Base-by-base conservation (phyloP, 108 stramenopile species). In the Cyclotella baltica region DNA sequence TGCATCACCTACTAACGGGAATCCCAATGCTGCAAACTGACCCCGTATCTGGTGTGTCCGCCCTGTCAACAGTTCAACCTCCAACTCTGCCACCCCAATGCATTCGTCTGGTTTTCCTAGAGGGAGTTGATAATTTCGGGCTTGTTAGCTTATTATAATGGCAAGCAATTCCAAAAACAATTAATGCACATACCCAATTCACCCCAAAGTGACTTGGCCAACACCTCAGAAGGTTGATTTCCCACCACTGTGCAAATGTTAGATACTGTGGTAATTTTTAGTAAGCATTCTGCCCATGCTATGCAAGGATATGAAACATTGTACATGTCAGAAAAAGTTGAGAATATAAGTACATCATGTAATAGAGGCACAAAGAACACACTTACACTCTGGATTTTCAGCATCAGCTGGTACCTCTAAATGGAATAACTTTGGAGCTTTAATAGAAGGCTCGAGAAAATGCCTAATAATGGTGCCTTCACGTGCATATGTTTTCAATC, bases 41-140 rank as follows among this genome's bases (percentile, higher is more conserved):
- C 96, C 96, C 16, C 96, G 88, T 10, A 96, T 94, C 74, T 96
- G 96, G 84, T 96, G 96, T 5, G 93, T 94, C 11, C 96, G 61
- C 4, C 96, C 96, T 4, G 94, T 96, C 18, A 92, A 64, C 0
- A 96, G 81, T 52, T 90, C 87, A 31, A 96, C 73, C 31, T 89
- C 81, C 29, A 90, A 51, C 80, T 96, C 91, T 40, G 79, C 83
- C 4, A 93, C 83, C 15, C 85, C 94, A 38, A 85, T 72, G 55
- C 83, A 84, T n/a, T 68, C 59, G 1, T 48, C 46, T 34, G 93
- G 93, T 72, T 80, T 78, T 20, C 77, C 77, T 73, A 38, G 9
- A 51, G 13, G 51, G 15, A 27, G 37, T 4, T 28, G 9, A 65
- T 40, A 43, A 43, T 11, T 43, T 43, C 6, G 6, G 40, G 6